These are phyloP conservation scores for Ulota crispa DNA, from an alignment of 225 moss, liverwort and hornwort species.

Conservation along the genomic window DNA sequence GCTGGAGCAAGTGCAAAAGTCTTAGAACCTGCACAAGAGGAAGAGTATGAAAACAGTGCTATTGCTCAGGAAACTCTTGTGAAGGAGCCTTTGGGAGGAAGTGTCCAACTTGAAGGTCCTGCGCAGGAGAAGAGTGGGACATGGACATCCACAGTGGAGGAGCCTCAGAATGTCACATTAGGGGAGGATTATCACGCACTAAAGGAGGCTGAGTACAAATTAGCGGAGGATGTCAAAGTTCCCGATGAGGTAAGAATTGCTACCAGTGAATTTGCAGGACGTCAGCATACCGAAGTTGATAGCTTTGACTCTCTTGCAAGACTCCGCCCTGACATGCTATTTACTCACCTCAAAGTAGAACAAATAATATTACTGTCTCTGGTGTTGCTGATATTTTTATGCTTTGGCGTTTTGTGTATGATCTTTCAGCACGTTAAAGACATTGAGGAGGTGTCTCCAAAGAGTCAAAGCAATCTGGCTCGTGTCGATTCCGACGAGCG, in stretches of 20 bases:
- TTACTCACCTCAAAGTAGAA: neutral
- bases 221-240: conserved; percentile 21
- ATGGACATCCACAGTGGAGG: neutral
- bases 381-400: neutral
- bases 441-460: neutral
- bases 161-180: neutral
- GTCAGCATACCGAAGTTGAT: neutral
- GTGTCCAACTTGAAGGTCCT: neutral
- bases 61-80: neutral
- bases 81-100: neutral
- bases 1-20: neutral
- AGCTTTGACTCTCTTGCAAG: neutral
- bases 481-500: neutral
- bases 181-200: neutral
- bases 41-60: neutral
- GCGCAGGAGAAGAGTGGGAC: neutral
- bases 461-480: conserved; percentile 2
- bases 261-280: no score
- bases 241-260: conserved; percentile 29
- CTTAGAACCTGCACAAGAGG: neutral
- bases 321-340: neutral
- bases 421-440: conserved; percentile 16
- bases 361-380: neutral
- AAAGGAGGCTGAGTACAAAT: conserved; percentile 15
- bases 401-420: neutral